A percentile compares a stretch with the other conserved stretches of the same genome.
Conservation (phyloP, 805 yeast species). For the Metschnikowia sp. region DNA sequence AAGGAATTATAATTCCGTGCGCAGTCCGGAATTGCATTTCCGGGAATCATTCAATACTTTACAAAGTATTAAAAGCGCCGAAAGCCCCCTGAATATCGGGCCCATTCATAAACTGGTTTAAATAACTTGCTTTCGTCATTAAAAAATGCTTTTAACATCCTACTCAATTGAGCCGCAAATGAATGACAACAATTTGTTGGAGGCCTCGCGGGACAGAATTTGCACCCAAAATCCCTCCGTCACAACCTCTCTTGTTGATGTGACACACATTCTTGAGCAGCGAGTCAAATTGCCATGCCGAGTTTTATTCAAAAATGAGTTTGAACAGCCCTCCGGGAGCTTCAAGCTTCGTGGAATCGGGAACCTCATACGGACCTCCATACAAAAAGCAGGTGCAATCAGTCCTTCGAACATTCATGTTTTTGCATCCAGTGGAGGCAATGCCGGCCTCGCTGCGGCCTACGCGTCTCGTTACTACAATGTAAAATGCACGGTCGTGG, state of each 20-base stretch:
- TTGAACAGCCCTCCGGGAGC: conserved; percentile 54
- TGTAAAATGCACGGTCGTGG: conserved; percentile 56
- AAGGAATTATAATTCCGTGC: conserved; percentile 6
- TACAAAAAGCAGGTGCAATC: conserved; percentile 23
- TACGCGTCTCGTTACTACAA: conserved; percentile 37
- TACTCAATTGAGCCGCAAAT: background rate
- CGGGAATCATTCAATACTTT: background rate
- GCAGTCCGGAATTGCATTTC: conserved; percentile 10
- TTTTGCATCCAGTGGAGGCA: conserved; percentile 55
- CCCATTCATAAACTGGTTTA: background rate
- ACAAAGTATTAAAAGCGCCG: conserved; percentile 1
- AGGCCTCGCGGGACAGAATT: background rate
- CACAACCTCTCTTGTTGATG: conserved; percentile 39
- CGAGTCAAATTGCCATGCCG: conserved; percentile 29
- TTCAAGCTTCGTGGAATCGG: conserved; percentile 59
- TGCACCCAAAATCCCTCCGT: conserved; percentile 23
- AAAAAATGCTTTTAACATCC: no score
- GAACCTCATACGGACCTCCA: conserved; percentile 36
- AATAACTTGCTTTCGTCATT: background rate
- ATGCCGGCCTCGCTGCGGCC: conserved; percentile 56
- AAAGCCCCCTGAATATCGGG: background rate
- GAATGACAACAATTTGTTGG: background rate
- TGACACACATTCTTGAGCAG: conserved; percentile 20
- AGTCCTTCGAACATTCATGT: conserved; percentile 31
- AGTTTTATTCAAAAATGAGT: conserved; percentile 47